Conservation (phyloP, 306 rosid genomes). For the Quercus engelmannii region DNA sequence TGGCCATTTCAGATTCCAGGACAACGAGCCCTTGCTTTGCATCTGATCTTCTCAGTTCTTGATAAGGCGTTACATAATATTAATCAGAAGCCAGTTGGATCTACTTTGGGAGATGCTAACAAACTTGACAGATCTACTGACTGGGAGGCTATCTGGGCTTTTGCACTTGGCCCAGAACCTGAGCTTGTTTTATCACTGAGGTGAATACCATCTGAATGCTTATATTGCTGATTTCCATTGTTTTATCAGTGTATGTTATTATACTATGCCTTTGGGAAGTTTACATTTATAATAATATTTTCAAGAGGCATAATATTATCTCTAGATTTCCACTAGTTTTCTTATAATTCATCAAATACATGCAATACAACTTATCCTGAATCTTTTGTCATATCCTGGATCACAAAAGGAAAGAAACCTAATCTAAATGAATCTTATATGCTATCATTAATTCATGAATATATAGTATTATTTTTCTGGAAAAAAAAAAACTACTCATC, state of each 20-base stretch:
- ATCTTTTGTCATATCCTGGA: background rate
- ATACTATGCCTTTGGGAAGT: too few species aligned
- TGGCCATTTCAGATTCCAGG: slow-evolving; percentile 69
- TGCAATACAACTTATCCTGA: background rate
- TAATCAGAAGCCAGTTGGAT: slow-evolving; percentile 35
- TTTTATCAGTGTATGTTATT: too few species aligned
- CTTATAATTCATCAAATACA: background rate
- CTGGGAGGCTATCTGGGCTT: slow-evolving; percentile 96
- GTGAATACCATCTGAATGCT: slow-evolving; percentile 36
- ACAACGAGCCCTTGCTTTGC: slow-evolving; percentile 80
- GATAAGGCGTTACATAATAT: slow-evolving; percentile 63
- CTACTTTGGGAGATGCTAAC: slow-evolving; percentile 28
- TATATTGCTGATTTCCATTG: slow-evolving; percentile 19
- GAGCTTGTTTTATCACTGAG: slow-evolving; percentile 86
- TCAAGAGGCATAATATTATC: background rate
- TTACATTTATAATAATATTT: too few species aligned
- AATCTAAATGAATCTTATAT: background rate
- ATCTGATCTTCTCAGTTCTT: slow-evolving; percentile 67
- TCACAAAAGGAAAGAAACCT: background rate
- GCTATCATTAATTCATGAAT: background rate
- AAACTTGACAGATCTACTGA: slow-evolving; percentile 49
- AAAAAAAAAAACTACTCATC: background rate
- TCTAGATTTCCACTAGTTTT: background rate
- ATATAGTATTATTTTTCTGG: background rate
- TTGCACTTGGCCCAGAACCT: slow-evolving; percentile 92